phyloP scores from a whole-genome alignment of 345 rosid genomes.

The Carallia pectinifolia region DNA sequence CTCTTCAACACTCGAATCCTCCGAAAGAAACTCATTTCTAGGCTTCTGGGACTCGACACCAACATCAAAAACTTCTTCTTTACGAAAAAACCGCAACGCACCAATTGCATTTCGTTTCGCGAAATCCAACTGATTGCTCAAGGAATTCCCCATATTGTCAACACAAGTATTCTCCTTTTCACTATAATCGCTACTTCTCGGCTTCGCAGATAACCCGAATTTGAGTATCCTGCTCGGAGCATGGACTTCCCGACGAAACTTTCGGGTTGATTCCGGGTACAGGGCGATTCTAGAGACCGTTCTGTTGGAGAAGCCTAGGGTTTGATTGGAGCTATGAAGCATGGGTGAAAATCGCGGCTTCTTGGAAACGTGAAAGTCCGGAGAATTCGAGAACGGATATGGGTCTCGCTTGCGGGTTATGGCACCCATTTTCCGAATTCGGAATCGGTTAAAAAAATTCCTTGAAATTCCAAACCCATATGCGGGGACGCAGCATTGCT shows the following conservation, averaged over 20 bases:
- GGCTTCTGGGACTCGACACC: conserved; percentile 34
- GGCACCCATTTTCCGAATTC: conserved; percentile 55
- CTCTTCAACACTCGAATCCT: conserved; percentile 58
- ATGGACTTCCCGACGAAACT: conserved; percentile 57
- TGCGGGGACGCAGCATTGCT: conserved; percentile 13
- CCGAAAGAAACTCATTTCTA: conserved; percentile 33
- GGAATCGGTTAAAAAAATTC: conserved; percentile 25
- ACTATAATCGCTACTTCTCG: conserved; percentile 13
- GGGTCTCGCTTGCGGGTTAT: conserved; percentile 56
- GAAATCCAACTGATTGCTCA: conserved; percentile 27
- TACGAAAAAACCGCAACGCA: conserved; percentile 34
- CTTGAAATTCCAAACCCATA: conserved; percentile 32
- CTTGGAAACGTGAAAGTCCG: conserved; percentile 49
- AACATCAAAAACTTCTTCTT: conserved; percentile 44
- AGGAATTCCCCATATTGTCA: conserved; percentile 37
- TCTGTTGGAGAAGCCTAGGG: conserved; percentile 36
- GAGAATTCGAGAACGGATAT: conserved; percentile 19
- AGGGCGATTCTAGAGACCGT: conserved; percentile 54
- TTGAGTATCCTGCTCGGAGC: conserved; percentile 71
- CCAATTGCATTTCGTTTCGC: conserved; percentile 46
- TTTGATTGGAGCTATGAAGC: conserved; percentile 26
- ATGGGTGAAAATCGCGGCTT: conserved; percentile 49
- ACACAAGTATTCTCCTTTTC: conserved; percentile 18
- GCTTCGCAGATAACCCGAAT: conserved; percentile 37
- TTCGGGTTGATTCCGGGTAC: conserved; percentile 61